phyloP scores from a whole-genome alignment of 2,329 filamentous ascomycete species.

The Fusarium graminum region DNA sequence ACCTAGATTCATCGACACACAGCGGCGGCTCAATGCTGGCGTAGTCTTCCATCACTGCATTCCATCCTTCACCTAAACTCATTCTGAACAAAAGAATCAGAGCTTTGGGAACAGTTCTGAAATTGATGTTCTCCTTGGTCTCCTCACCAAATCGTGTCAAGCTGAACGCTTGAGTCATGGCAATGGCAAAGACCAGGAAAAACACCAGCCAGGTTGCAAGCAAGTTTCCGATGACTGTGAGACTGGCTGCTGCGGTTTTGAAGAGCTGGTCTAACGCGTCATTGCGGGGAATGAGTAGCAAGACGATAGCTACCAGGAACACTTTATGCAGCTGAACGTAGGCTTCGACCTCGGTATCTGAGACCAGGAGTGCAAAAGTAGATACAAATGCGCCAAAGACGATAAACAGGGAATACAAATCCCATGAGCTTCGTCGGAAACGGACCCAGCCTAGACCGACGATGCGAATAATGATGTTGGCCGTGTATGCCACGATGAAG shows the following conservation, averaged over 20 bases:
- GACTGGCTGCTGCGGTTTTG: conserved; percentile 95
- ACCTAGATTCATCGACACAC: conserved; percentile 78
- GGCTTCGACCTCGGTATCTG: conserved; percentile 67
- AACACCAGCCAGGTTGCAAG: conserved; percentile 97
- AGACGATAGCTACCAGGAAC: conserved; percentile 89
- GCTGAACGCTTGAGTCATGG: conserved; percentile 94
- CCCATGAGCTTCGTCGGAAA: conserved; percentile 95
- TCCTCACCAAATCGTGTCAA: conserved; percentile 85
- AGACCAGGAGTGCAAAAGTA: conserved; percentile 84
- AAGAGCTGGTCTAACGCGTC: conserved; percentile 98
- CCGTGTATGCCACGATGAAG: conserved; percentile 85
- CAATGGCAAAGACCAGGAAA: conserved; percentile 96
- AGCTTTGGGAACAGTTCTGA: conserved; percentile 92
- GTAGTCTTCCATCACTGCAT: conserved; percentile 95
- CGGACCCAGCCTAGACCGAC: conserved; percentile 91
- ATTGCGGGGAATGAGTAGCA: conserved; percentile 94
- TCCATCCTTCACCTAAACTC: conserved; percentile 97
- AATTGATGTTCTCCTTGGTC: conserved; percentile 86
- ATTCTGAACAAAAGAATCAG: conserved; percentile 93
- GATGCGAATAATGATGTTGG: conserved; percentile 86
- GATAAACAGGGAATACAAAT: conserved; percentile 85
- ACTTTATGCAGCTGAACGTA: conserved; percentile 91
- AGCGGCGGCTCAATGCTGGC: conserved; percentile 82
- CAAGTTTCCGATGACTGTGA: conserved; percentile 90
- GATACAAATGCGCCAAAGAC: conserved; percentile 81